Percentiles rank a stretch among this genome's conserved stretches.
These are phyloP conservation scores for Suzukiozyma palmioleophila DNA, from an alignment of 1,139 yeast species.

Conservation along the genomic window DNA sequence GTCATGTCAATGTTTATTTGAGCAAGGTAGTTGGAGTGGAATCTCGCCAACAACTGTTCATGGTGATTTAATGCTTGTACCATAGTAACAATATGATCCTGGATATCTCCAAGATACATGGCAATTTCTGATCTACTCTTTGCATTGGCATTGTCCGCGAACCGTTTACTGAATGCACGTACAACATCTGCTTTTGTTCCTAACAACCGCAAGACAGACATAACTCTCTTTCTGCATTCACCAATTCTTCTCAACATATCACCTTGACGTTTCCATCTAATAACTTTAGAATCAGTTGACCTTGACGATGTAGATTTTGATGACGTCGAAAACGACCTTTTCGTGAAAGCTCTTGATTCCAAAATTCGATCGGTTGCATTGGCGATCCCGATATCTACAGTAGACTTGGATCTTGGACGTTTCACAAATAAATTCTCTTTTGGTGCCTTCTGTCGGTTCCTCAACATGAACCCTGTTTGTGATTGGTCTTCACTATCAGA, in stretches of 20 bases:
- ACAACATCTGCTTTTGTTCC: constrained; percentile 96
- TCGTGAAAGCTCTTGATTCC: not conserved
- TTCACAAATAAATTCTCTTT: constrained; percentile 29
- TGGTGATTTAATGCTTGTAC: constrained; percentile 90
- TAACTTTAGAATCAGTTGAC: constrained; percentile 49
- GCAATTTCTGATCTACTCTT: constrained; percentile 50
- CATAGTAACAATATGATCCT: constrained; percentile 94
- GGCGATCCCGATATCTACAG: constrained; percentile 24
- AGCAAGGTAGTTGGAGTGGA: constrained; percentile 92
- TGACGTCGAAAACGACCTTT: constrained; percentile 14
- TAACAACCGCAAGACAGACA: constrained; percentile 78
- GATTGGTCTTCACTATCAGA: constrained; percentile 23
- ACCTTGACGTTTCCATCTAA: constrained; percentile 86
- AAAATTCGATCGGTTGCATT: constrained; percentile 6
- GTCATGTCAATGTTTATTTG: constrained; percentile 98
- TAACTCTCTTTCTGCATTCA: constrained; percentile 89
- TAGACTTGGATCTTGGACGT: constrained; percentile 36
- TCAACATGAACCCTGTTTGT: not conserved
- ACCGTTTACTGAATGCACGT: constrained; percentile 87
- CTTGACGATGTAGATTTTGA: constrained; percentile 18
- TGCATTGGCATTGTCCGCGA: constrained; percentile 70
- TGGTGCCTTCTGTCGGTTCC: constrained; percentile 4
- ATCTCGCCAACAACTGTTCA: constrained; percentile 86
- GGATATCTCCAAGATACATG: constrained; percentile 79
- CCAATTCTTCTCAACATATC: constrained; percentile 94